Percentiles rank a stretch among this genome's conserved stretches.
Conservation (phyloP, 768 basidiomycete species). For the Agaricus blazei region DNA sequence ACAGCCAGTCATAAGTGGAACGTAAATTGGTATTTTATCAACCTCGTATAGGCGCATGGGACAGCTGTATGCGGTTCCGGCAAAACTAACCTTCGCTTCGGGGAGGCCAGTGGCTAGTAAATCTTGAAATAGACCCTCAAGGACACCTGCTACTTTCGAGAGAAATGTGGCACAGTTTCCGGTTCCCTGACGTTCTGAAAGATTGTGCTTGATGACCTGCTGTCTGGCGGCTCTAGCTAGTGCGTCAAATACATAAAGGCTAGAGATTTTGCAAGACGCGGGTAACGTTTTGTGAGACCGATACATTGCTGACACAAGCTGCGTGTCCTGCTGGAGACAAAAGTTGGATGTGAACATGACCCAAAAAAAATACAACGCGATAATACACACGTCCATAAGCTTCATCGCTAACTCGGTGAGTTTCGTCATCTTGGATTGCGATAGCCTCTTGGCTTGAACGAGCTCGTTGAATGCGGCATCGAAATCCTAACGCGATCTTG, state of each 20-base stretch:
- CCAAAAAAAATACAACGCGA: background rate
- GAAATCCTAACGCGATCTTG: constrained; percentile 54
- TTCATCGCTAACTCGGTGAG: constrained; percentile 75
- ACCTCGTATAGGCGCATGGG: background rate
- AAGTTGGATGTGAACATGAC: background rate
- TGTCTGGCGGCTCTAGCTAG: constrained; percentile 78
- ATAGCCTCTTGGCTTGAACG: constrained; percentile 78
- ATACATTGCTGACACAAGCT: constrained; percentile 84
- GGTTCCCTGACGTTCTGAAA: constrained; percentile 46
- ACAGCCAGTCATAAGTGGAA: background rate
- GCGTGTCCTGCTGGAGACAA: constrained; percentile 66
- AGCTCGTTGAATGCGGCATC: constrained; percentile 77
- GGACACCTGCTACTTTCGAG: constrained; percentile 82
- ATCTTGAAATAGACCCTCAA: constrained; percentile 87
- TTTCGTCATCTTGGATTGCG: constrained; percentile 77
- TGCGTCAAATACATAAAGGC: constrained; percentile 93
- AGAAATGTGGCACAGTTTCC: constrained; percentile 83
- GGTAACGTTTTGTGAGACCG: constrained; percentile 81
- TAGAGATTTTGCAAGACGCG: constrained; percentile 67
- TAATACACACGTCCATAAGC: constrained; percentile 62
- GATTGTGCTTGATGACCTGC: constrained; percentile 58
- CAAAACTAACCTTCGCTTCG: constrained; percentile 82
- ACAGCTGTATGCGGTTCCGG: constrained; percentile 6
- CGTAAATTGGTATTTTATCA: background rate
- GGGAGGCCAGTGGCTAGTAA: constrained; percentile 59